Evolutionary conservation across 2,329 filamentous ascomycete species (phyloP).

Genomic region (Coniochaeta sp.): DNA sequence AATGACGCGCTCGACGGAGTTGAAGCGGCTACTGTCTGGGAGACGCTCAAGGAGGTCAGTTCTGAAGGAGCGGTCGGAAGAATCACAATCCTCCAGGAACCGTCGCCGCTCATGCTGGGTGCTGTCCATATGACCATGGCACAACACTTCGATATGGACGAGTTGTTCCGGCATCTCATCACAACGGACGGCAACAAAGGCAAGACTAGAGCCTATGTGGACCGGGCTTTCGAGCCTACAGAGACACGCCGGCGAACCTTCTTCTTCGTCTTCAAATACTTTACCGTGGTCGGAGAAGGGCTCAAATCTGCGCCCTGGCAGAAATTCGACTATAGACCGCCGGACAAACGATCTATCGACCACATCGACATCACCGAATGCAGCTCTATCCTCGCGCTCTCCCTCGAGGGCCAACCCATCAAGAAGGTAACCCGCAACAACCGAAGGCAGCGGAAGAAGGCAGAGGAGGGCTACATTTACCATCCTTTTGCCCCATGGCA

Average conservation of each 20-base stretch:
- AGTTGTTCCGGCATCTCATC: constrained; percentile 47
- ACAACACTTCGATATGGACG: constrained; percentile 54
- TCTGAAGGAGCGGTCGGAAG: constrained; percentile 39
- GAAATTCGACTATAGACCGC: constrained; percentile 38
- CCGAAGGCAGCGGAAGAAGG: constrained; percentile 31
- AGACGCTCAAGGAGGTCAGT: constrained; percentile 30
- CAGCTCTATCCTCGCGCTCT: constrained; percentile 51
- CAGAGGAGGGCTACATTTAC: constrained; percentile 43
- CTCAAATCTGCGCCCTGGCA: constrained; percentile 55
- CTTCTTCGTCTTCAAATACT: constrained; percentile 59
- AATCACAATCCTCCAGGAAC: constrained; percentile 53
- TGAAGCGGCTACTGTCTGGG: constrained; percentile 34
- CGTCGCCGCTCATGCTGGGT: constrained; percentile 51
- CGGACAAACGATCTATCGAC: constrained; percentile 28
- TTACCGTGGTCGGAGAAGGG: constrained; percentile 49
- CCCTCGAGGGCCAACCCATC: constrained; percentile 43
- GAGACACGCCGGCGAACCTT: constrained; percentile 46
- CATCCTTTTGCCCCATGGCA: constrained; percentile 56
- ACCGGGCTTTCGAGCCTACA: constrained; percentile 38
- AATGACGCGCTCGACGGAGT: constrained; percentile 28
- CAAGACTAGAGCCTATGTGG: constrained; percentile 38
- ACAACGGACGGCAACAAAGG: constrained; percentile 35
- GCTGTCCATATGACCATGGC: constrained; percentile 52
- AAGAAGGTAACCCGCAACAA: constrained; percentile 39
- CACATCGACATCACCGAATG: constrained; percentile 55